Percentiles rank a stretch among this genome's conserved stretches.
Conservation (phyloP, 176 grass and related monocot species). For the Zizania latifolia region DNA sequence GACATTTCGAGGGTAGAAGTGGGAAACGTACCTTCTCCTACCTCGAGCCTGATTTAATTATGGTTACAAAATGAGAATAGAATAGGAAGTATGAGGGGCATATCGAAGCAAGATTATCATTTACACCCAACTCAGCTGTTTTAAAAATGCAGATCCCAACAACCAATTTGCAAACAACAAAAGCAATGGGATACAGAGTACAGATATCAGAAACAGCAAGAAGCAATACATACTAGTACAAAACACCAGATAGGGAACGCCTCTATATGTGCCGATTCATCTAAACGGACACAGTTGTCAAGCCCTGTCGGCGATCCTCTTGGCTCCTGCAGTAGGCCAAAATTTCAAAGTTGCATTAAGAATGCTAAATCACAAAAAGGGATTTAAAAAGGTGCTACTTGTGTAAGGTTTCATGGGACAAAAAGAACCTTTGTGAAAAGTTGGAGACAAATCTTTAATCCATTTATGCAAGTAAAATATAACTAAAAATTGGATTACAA, state of each 20-base stretch:
- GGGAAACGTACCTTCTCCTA: background rate
- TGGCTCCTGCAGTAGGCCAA: constrained; percentile 4
- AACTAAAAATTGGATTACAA: background rate
- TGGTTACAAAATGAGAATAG: background rate
- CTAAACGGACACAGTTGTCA: no score
- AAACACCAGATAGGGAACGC: no score
- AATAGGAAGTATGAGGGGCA: background rate
- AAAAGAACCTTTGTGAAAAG: background rate
- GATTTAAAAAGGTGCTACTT: background rate
- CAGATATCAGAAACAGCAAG: background rate
- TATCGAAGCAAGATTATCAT: background rate
- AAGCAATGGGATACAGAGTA: background rate
- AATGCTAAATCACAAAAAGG: background rate
- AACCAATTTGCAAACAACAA: background rate
- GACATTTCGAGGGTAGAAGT: background rate
- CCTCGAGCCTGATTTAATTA: background rate
- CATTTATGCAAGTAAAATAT: background rate
- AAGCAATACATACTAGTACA: no score
- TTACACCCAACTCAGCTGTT: background rate
- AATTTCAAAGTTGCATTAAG: background rate
- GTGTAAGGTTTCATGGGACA: background rate
- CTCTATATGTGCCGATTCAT: no score
- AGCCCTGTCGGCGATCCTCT: background rate
- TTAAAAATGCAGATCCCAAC: background rate
- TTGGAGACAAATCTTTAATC: background rate